phyloP scores from a whole-genome alignment of 495 filamentous ascomycete species.

The Podospora pseudocomata region DNA sequence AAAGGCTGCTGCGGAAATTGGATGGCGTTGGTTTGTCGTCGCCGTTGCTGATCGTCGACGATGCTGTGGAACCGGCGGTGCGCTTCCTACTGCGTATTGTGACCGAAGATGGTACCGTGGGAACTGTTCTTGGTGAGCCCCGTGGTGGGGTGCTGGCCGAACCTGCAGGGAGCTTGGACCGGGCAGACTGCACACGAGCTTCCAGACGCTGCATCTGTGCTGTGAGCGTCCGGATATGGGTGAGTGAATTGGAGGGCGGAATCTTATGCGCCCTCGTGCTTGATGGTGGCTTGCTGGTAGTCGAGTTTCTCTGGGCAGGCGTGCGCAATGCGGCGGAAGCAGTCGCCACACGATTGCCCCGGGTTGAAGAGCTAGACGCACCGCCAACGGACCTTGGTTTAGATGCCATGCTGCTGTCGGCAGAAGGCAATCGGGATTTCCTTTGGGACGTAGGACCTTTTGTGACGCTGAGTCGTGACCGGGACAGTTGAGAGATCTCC shows the following conservation, averaged over 20 bases:
- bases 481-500: conserved; percentile 57
- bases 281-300: conserved; percentile 13
- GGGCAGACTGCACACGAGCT: conserved; percentile 85
- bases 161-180: conserved; percentile 84
- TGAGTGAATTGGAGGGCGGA: conserved; percentile 79
- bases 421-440: conserved; percentile 46
- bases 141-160: conserved; percentile 70
- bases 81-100: conserved; percentile 71
- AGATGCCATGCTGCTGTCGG: conserved; percentile 49
- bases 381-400: conserved; percentile 40
- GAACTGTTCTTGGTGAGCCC: conserved; percentile 61
- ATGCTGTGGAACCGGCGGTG: conserved; percentile 63
- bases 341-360: conserved; percentile 33
- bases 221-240: conserved; percentile 87
- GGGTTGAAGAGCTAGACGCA: conserved; percentile 28
- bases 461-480: conserved; percentile 26
- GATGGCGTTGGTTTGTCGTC: conserved; percentile 42
- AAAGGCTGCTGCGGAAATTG: conserved; percentile 26
- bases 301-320: conserved; percentile 33
- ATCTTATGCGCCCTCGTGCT: conserved; percentile 44
- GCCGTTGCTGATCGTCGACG: conserved; percentile 45
- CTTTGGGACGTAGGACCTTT: conserved; percentile 33
- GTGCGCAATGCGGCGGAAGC: conserved; percentile 32
- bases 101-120: conserved; percentile 65
- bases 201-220: conserved; percentile 96